Percentiles rank a stretch among this genome's conserved stretches.
Conservation (phyloP, 2,329 filamentous ascomycete genomes). For the Pseudogymnoascus sp. region DNA sequence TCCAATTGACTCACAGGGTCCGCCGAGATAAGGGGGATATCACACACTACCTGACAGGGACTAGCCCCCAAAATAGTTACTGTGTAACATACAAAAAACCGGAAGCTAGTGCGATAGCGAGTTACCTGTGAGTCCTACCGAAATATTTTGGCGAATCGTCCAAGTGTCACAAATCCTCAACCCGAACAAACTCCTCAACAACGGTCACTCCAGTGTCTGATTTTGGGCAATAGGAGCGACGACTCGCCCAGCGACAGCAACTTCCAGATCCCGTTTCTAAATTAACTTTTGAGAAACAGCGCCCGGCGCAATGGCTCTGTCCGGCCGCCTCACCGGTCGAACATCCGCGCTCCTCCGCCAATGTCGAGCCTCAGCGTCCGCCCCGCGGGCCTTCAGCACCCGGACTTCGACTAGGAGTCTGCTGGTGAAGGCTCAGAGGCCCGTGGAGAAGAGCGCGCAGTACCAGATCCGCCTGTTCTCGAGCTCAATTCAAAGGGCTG, state of each 20-base stretch:
- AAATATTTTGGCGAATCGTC: constrained; percentile 6
- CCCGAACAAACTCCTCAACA: constrained; percentile 10
- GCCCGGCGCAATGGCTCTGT: constrained; percentile 26
- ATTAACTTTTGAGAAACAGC: constrained; percentile 12
- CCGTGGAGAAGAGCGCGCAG: constrained; percentile 20
- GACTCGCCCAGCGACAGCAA: constrained; percentile 8
- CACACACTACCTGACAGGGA: not conserved
- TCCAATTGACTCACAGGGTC: constrained; percentile 8
- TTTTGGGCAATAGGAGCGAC: constrained; percentile 9
- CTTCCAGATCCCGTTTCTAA: not conserved
- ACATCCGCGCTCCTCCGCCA: constrained; percentile 26
- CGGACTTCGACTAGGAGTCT: constrained; percentile 20
- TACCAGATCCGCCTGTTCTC: constrained; percentile 25
- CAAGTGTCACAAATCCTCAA: constrained; percentile 4
- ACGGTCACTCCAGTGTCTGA: constrained; percentile 7
- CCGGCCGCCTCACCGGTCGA: constrained; percentile 24
- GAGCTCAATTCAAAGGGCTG: constrained; percentile 20
- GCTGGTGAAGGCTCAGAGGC: constrained; percentile 18
- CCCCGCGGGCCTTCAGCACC: constrained; percentile 23
- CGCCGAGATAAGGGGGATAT: constrained; percentile 4
- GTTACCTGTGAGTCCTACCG: constrained; percentile 4
- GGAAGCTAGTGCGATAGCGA: constrained; percentile 6
- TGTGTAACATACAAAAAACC: constrained; percentile 3
- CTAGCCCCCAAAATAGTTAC: constrained; percentile 1
- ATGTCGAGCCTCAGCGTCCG: constrained; percentile 19